Evolutionary conservation across 2,329 filamentous ascomycete species (phyloP).

Genomic region (Conoideocrella luteorostrata): DNA sequence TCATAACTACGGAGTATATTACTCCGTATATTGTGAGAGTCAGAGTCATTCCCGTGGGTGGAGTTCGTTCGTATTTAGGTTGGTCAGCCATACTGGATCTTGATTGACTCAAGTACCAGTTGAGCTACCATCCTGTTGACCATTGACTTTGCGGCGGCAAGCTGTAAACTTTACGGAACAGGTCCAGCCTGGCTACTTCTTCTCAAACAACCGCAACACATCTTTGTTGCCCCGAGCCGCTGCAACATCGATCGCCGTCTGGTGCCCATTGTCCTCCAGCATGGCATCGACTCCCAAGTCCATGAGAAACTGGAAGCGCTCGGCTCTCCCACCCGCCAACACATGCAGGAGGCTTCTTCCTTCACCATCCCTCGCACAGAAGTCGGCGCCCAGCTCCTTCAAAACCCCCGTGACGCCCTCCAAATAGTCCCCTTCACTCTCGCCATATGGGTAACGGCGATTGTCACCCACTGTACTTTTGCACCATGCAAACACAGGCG

Average conservation of each 20-base stretch:
- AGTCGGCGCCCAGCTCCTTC: not conserved
- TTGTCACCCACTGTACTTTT: too few relatives aligned
- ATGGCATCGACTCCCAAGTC: constrained; percentile 21
- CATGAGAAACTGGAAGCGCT: too few relatives aligned
- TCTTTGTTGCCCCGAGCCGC: constrained; percentile 21
- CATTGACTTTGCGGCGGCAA: too few relatives aligned
- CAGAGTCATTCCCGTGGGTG: too few relatives aligned
- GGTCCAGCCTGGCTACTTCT: too few relatives aligned
- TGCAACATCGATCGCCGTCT: constrained; percentile 27
- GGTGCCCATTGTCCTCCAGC: constrained; percentile 20
- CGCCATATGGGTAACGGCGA: constrained; percentile 18
- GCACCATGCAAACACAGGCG: constrained; percentile 18
- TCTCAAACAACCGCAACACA: constrained; percentile 24
- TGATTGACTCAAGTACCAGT: too few relatives aligned
- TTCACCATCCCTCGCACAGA: not conserved
- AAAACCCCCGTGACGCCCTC: not conserved
- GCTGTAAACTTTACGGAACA: too few relatives aligned
- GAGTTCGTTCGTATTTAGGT: too few relatives aligned
- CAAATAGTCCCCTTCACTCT: constrained; percentile 14
- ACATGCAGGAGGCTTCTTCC: not conserved
- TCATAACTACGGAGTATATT: too few relatives aligned
- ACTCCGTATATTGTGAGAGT: too few relatives aligned
- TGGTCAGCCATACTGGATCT: too few relatives aligned
- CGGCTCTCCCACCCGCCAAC: constrained; percentile 11
- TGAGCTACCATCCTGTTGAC: too few relatives aligned